Evolutionary conservation across 2,329 filamentous ascomycete species (phyloP).

Genomic region (Neonectria punicea): DNA sequence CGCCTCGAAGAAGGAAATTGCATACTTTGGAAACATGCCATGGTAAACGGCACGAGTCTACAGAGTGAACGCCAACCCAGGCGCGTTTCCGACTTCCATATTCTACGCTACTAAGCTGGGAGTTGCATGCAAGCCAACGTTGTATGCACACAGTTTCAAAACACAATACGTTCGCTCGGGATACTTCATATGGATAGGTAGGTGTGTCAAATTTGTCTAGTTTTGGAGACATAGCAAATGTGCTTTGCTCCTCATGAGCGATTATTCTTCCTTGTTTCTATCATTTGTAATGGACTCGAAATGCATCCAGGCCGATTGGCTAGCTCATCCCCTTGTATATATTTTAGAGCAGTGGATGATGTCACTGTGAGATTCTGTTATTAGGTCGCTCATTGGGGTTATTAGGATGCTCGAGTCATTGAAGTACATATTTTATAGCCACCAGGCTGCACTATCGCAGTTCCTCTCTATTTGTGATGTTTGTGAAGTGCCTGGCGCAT

Average conservation of each 20-base stretch:
- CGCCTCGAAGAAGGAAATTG: neutral
- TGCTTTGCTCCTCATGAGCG: neutral
- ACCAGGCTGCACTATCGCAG: neutral
- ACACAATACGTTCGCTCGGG: too few species aligned
- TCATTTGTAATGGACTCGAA: neutral
- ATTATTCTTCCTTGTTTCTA: neutral
- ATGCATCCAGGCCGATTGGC: neutral
- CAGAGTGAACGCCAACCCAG: too few species aligned
- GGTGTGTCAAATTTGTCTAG: too few species aligned
- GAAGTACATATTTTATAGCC: neutral
- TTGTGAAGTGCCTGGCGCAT: neutral
- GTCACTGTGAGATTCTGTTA: neutral
- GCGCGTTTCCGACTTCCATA: too few species aligned
- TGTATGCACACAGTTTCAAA: too few species aligned
- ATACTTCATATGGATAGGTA: too few species aligned
- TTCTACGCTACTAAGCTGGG: too few species aligned
- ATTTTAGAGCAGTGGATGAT: neutral
- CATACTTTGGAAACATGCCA: neutral
- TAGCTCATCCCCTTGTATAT: neutral
- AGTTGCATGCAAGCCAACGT: too few species aligned
- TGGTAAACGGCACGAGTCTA: too few species aligned
- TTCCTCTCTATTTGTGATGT: neutral
- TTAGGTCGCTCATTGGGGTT: neutral
- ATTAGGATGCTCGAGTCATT: neutral
- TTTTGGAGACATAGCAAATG: neutral